phyloP scores from a whole-genome alignment of 2,329 filamentous ascomycete species.

The Penicillium janthinellum region DNA sequence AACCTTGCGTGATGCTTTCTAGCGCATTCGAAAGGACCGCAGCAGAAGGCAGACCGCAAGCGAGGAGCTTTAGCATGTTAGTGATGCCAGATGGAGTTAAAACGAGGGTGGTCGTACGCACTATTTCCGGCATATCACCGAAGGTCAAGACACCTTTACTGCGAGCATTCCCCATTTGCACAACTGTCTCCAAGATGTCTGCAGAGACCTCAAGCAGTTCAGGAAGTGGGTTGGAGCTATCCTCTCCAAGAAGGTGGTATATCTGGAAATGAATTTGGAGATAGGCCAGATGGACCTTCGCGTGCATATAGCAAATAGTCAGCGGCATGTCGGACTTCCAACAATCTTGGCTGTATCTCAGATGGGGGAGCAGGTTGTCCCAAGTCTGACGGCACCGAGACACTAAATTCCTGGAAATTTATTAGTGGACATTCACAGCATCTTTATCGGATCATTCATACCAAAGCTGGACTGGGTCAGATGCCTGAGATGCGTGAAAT shows the following conservation, averaged over 20 bases:
- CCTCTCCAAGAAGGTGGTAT: slow-evolving; percentile 11
- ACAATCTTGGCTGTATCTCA: slow-evolving; percentile 12
- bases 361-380: slow-evolving; percentile 12
- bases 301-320: slow-evolving; percentile 13
- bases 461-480: slow-evolving; percentile 14
- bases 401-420: slow-evolving; percentile 11
- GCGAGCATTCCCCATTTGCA: slow-evolving; percentile 15
- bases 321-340: slow-evolving; percentile 14
- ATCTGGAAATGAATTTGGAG: slow-evolving; percentile 21
- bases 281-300: slow-evolving; percentile 18
- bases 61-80: slow-evolving; percentile 13
- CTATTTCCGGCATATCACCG: slow-evolving; percentile 17
- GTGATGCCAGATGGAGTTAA: not conserved
- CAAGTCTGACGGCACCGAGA: slow-evolving; percentile 15
- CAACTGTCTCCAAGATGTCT: slow-evolving; percentile 20
- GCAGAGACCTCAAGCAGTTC: slow-evolving; percentile 16
- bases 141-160: slow-evolving; percentile 4
- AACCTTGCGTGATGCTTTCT: slow-evolving; percentile 7
- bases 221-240: slow-evolving; percentile 1
- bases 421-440: not conserved
- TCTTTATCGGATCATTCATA: not conserved
- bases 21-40: slow-evolving; percentile 11
- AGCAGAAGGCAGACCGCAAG: slow-evolving; percentile 17
- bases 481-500: slow-evolving; percentile 10
- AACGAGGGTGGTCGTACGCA: not conserved